phyloP scores from a whole-genome alignment of 2,329 filamentous ascomycete genomes.

The Colletotrichum sp. region DNA sequence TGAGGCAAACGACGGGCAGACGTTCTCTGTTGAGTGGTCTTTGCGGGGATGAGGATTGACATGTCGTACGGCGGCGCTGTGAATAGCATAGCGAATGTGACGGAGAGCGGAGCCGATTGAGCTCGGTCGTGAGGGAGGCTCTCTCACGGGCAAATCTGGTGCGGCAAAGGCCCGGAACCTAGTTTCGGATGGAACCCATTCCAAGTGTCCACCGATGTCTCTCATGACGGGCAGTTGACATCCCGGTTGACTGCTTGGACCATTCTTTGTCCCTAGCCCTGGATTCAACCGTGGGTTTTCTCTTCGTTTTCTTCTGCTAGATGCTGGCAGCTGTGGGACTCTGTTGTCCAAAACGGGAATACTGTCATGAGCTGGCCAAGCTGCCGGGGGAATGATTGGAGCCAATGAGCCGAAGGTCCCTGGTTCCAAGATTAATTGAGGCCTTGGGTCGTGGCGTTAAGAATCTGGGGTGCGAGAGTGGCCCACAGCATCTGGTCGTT shows the following conservation, averaged over 20 bases:
- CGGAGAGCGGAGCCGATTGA: background rate
- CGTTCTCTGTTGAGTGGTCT: background rate
- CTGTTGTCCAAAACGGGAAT: background rate
- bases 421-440: slow-evolving; percentile 5
- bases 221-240: slow-evolving; percentile 1
- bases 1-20: background rate
- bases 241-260: background rate
- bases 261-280: background rate
- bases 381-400: background rate
- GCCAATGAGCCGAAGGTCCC: background rate
- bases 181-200: background rate
- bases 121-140: background rate
- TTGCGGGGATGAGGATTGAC: background rate
- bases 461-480: slow-evolving; percentile 13
- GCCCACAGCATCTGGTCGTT: background rate
- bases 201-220: background rate
- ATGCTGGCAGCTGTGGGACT: background rate
- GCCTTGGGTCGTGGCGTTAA: slow-evolving; percentile 14
- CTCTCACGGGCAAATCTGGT: background rate
- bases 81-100: slow-evolving; percentile 1
- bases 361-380: background rate
- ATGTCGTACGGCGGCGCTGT: background rate
- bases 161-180: background rate
- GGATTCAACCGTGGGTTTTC: background rate
- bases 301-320: background rate